Evolutionary conservation across 352 stramenopile genomes (phyloP), one percentile per base, ranked within the genome.

Genomic region (Aphanomyces invadans): DNA sequence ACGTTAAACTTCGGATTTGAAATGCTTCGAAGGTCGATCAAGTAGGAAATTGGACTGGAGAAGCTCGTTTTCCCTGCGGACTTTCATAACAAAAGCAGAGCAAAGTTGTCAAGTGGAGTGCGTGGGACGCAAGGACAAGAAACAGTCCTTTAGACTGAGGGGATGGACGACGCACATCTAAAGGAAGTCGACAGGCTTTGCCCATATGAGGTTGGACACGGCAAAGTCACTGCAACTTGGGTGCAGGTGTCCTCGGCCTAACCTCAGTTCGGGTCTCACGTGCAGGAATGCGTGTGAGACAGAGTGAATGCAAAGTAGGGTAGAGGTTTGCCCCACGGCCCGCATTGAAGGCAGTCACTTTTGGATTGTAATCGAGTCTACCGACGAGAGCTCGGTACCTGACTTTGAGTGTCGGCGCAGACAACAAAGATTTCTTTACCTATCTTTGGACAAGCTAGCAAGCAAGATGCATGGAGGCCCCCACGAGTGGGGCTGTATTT

Each of bases 351-450:
- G 44, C 10, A 52, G 12, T 25, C 21, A 52, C 44, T 52, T 26
- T 52, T 52, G 44, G 44, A 52, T 52, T 52, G 44, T 52, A 9
- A 52, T 52, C 44, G 44, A 52, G 44, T 52, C 44, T 52, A 52
- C 44, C 44, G 44, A 25, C 44, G 12, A 23, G 44, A 52, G 44
- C 12, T 25, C 44, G 44, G 44, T 52, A 52, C 9, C 44, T 52
- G 44, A 19, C 23, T 52, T 9, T 52, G 44, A 9, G 23, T 25
- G 44, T 19, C 44, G 44, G 44, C 19, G 44, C 44, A 52, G 44
- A 52, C 44, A 52, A 52, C 44, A 52, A 52, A 21, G 44, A 26
- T 25, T 52, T 9, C 44, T 52, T 52, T 52, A 52, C 9, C 44
- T 52, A 19, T 52, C 44, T 9, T 52, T 52, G 38, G 44, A 52